A percentile compares a stretch with the other conserved stretches of the same genome.
Evolutionary conservation across 495 filamentous ascomycete genomes (phyloP).

Genomic region (Tuber melanosporum): DNA sequence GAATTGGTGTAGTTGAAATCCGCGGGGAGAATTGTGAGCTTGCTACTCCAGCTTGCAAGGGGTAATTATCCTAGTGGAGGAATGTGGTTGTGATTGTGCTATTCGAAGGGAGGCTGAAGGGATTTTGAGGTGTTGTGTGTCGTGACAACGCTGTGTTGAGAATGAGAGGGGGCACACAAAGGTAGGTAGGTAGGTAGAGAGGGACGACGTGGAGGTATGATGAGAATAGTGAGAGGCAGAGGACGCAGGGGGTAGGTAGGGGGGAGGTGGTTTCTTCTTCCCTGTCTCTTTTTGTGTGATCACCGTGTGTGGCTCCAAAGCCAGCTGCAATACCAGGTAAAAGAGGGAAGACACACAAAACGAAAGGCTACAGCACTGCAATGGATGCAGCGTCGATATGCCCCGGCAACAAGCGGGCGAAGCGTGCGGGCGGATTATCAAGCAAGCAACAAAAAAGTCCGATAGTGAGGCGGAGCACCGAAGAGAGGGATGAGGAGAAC

Average conservation of each 20-base stretch:
- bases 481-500: background rate
- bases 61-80: slow-evolving; percentile 9
- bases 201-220: background rate
- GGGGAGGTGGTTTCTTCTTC: background rate
- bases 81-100: slow-evolving; percentile 3
- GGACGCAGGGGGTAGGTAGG: background rate
- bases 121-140: slow-evolving; percentile 25
- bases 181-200: background rate
- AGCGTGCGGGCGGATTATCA: slow-evolving; percentile 2
- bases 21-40: slow-evolving; percentile 20
- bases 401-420: background rate
- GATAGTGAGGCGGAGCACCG: background rate
- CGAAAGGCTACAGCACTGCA: background rate
- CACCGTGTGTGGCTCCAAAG: background rate
- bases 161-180: background rate
- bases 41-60: slow-evolving; percentile 18
- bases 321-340: background rate
- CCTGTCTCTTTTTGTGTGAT: background rate
- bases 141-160: slow-evolving; percentile 13
- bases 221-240: background rate
- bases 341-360: background rate
- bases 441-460: background rate
- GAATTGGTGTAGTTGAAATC: slow-evolving; percentile 2
- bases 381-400: background rate
- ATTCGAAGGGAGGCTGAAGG: slow-evolving; percentile 7